Evolutionary conservation across 495 filamentous ascomycete species (phyloP).

Genomic region (Staphylotrichum longicolle): DNA sequence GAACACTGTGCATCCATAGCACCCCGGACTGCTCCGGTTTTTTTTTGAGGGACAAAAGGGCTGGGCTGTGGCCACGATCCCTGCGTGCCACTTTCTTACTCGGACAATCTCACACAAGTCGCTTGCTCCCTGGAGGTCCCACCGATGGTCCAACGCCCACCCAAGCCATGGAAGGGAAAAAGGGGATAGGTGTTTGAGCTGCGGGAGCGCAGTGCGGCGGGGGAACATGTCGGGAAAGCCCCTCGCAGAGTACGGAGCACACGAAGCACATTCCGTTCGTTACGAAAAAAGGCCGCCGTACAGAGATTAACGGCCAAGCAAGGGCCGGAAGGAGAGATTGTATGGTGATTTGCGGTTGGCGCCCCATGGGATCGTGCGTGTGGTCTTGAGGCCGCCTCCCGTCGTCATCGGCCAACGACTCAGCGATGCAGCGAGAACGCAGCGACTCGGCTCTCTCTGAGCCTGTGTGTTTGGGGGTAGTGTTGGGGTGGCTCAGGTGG

Average conservation of each 20-base stretch:
- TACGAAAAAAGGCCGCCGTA: too few species aligned
- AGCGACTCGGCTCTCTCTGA: too few species aligned
- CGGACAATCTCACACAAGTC: not conserved
- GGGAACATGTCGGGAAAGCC: too few species aligned
- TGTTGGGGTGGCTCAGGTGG: not conserved
- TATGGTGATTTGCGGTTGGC: too few species aligned
- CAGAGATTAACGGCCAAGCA: too few species aligned
- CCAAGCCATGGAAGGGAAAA: not conserved
- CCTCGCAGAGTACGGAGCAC: too few species aligned
- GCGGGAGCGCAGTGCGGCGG: slow-evolving; percentile 1
- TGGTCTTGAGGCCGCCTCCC: not conserved
- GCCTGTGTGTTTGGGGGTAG: too few species aligned
- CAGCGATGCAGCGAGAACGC: too few species aligned
- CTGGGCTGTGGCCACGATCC: not conserved
- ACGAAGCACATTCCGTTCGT: too few species aligned
- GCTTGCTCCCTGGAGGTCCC: slow-evolving; percentile 5
- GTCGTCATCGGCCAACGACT: not conserved
- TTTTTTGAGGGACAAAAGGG: not conserved
- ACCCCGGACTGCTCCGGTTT: not conserved
- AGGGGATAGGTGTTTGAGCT: slow-evolving; percentile 3
- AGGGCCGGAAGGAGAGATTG: too few species aligned
- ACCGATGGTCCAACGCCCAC: slow-evolving; percentile 8
- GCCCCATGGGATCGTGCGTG: not conserved
- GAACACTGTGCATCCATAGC: slow-evolving; percentile 4
- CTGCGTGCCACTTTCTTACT: slow-evolving; percentile 7